Conservation (phyloP, 2,329 filamentous ascomycete genomes). For the Fusarium austroafricanum region DNA sequence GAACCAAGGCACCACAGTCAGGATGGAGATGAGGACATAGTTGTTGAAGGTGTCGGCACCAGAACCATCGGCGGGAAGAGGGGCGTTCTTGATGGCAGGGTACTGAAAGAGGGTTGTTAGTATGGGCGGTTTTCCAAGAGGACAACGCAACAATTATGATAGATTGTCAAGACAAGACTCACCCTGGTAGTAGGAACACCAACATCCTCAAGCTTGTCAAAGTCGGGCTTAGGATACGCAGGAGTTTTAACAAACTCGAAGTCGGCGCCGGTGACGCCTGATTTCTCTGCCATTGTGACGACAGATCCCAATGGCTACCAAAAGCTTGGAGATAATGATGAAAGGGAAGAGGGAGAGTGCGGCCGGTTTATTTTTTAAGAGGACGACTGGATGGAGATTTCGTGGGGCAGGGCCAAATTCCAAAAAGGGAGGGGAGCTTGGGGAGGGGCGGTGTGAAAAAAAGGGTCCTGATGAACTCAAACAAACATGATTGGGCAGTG, state of each 20-base stretch:
- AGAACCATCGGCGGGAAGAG: conserved; percentile 88
- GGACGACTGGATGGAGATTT: conserved; percentile 22
- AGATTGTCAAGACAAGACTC: conserved; percentile 11
- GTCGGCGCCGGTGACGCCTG: conserved; percentile 50
- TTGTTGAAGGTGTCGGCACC: conserved; percentile 92
- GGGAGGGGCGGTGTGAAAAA: conserved; percentile 39
- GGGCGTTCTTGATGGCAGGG: conserved; percentile 89
- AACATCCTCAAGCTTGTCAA: conserved; percentile 73
- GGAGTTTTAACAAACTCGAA: conserved; percentile 59
- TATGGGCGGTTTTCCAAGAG: conserved; percentile 10
- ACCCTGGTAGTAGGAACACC: conserved; percentile 57
- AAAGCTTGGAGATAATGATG: conserved; percentile 29
- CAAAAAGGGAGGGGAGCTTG: conserved; percentile 29
- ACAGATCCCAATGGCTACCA: conserved; percentile 45
- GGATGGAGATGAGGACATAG: conserved; percentile 75
- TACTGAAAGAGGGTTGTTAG: conserved; percentile 37
- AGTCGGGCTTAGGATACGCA: conserved; percentile 63
- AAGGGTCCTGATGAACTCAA: conserved; percentile 4
- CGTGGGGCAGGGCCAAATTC: conserved; percentile 33
- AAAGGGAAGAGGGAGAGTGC: conserved; percentile 28
- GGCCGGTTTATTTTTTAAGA: conserved; percentile 40
- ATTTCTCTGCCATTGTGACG: conserved; percentile 51
- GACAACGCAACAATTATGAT: conserved; percentile 30
- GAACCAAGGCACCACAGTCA: conserved; percentile 80
- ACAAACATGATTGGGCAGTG: conserved; percentile 14